Percentiles rank a stretch among this genome's conserved stretches.
Conservation (phyloP, 176 grass and related monocot species). For the Calamus simplicifolius region DNA sequence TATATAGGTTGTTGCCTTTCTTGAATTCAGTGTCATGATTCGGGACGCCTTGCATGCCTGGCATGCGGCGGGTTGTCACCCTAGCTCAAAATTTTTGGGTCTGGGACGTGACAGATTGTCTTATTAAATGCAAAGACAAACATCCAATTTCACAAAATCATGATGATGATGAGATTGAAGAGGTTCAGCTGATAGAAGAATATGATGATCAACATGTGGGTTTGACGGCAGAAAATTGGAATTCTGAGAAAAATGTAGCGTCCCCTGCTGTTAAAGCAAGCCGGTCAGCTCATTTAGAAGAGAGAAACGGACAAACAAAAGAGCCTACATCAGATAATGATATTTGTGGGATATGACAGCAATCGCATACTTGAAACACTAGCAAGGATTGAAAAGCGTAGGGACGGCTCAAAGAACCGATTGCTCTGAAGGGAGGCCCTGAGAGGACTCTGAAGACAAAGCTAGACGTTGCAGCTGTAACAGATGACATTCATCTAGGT, state of each 20-base stretch:
- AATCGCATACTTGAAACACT: conserved; percentile 52
- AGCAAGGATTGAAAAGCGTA: conserved; percentile 62
- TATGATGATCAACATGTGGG: conserved; percentile 7
- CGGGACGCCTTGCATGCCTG: too few species aligned
- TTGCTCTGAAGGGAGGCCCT: conserved; percentile 22
- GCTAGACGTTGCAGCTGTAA: conserved; percentile 12
- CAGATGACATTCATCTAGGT: conserved; percentile 33
- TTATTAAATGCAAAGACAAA: conserved; percentile 2
- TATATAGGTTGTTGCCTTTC: too few species aligned
- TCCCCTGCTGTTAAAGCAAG: conserved; percentile 32
- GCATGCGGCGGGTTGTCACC: too few species aligned
- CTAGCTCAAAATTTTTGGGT: too few species aligned
- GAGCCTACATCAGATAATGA: conserved; percentile 13
- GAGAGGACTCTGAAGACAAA: conserved; percentile 16
- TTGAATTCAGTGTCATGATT: too few species aligned
- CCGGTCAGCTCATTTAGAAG: conserved; percentile 2
- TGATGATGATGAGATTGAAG: conserved; percentile 54
- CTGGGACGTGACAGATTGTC: too few species aligned
- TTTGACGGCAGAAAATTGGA: conserved; percentile 21
- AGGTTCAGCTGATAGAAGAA: conserved; percentile 51
- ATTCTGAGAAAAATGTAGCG: conserved; percentile 15
- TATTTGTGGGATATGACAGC: conserved; percentile 20
- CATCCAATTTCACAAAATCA: conserved; percentile 10
- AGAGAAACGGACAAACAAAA: conserved; percentile 14
- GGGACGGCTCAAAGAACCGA: conserved; percentile 65